Conservation (phyloP, 306 rosid genomes). For the Pyrus communis region DNA sequence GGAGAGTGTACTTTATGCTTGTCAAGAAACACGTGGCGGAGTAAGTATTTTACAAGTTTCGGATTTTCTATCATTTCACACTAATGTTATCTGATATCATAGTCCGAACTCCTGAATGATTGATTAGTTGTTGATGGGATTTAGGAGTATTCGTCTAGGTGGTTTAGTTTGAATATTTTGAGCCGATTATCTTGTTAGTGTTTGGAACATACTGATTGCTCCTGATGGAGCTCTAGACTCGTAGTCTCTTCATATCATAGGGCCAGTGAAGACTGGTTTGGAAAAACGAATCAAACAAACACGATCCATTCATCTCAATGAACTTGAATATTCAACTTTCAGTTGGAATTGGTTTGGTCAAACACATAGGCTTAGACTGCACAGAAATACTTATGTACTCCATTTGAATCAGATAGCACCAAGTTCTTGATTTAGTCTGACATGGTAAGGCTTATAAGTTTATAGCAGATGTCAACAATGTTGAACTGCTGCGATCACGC, state of each 20-base stretch:
- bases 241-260: neutral
- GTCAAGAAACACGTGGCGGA: slow-evolving; percentile 56
- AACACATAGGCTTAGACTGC: neutral
- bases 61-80: slow-evolving; percentile 1
- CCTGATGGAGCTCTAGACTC: neutral
- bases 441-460: neutral
- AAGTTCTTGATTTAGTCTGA: neutral
- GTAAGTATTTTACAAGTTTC: slow-evolving; percentile 40
- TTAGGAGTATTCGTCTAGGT: neutral
- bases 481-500: neutral
- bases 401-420: neutral
- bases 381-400: neutral
- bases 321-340: neutral
- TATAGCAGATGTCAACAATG: neutral
- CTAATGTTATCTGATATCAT: neutral
- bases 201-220: neutral
- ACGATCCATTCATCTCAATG: neutral
- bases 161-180: neutral
- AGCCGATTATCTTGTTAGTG: neutral
- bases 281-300: neutral
- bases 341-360: neutral
- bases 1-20: slow-evolving; percentile 78
- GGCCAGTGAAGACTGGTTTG: neutral
- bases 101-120: neutral
- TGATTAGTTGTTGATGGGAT: neutral